Base-by-base conservation (phyloP, 306 rosid genomes). In the Trifolium pratense region DNA sequence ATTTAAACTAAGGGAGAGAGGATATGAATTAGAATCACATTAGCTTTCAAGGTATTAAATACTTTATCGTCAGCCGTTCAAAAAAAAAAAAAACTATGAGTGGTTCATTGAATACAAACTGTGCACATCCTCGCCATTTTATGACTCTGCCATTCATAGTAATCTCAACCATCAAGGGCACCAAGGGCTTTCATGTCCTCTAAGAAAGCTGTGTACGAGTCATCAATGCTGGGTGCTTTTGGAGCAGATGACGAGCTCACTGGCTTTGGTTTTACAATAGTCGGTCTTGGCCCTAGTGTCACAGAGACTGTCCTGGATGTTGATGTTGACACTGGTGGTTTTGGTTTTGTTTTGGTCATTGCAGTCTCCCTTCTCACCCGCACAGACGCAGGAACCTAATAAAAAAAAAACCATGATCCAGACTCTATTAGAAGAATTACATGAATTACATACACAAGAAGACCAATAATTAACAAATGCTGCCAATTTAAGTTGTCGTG, bases 131-230 rank as follows among this genome's bases (percentile, higher is more conserved):
- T 37, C 46, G 8, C 68, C 15, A 40, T 37, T 59, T 48, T 48
- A 43, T 9, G 18, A 23, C 75, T 73, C 20, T 5, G 16, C 52
- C 71, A 36, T 62, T 79, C 32, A 10, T 20, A 56, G 9, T 55
- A 16, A 25, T 71, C 79, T 88, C 87, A 87, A 65, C 85, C 76
- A 71, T 90, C 97, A 76, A 95, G 96, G 48, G 99, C 97, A 48
- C 97, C 96, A 71, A 87, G 91, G 40, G 89, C 92, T 77, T 90
- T 88, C 89, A 88, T 90, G 84, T 89, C 94, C 84, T 94, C 96
- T 70, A 91, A 74, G 86, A 89, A 94, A 62, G 92, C 97, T 52
- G 77, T 52, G 37, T 84, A 89, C 0, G 91, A 94, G 85, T 88
- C 91, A 55, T 89, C 93, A 60, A 87, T 86, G 83, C 90, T 83